These are phyloP conservation scores for Conticribra guillardii DNA, from an alignment of 108 stramenopile genomes.

Conservation along the genomic window DNA sequence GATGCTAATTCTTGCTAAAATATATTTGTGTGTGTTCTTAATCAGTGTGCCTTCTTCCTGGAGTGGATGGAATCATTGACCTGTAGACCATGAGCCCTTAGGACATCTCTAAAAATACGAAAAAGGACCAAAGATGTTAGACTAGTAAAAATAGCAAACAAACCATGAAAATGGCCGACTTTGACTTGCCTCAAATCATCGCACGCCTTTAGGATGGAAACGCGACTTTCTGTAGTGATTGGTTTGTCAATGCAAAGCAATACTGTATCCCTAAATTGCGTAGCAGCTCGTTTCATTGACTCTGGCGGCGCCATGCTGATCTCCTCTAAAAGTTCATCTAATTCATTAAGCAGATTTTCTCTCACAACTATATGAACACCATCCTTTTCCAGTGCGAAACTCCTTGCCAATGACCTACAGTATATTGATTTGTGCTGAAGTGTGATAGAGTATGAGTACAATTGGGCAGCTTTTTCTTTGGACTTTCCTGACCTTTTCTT, in stretches of 20 bases:
- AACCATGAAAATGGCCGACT: not conserved
- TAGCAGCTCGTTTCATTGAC: constrained; percentile 33
- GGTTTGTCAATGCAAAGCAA: constrained; percentile 33
- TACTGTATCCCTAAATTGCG: constrained; percentile 32
- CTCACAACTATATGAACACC: constrained; percentile 1
- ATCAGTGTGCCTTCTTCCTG: not conserved
- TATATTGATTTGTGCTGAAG: constrained; percentile 47
- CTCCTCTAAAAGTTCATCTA: constrained; percentile 40
- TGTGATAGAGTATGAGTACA: constrained; percentile 1
- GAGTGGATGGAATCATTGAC: constrained; percentile 39
- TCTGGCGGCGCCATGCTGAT: constrained; percentile 16
- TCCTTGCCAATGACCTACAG: constrained; percentile 51
- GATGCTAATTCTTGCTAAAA: no score
- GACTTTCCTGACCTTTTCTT: constrained; percentile 22
- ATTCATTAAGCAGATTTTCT: not conserved
- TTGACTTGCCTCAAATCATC: constrained; percentile 48
- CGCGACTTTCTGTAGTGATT: constrained; percentile 9
- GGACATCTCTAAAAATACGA: constrained; percentile 34
- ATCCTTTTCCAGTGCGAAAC: constrained; percentile 50
- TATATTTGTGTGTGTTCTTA: no score
- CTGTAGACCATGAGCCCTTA: constrained; percentile 54
- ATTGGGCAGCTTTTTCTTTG: not conserved
- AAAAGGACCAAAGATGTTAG: not conserved
- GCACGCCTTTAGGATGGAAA: constrained; percentile 47
- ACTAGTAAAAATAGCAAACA: not conserved